These are phyloP conservation scores for Alternaria gaisen DNA, from an alignment of 2,329 filamentous ascomycete species.

Conservation along the genomic window DNA sequence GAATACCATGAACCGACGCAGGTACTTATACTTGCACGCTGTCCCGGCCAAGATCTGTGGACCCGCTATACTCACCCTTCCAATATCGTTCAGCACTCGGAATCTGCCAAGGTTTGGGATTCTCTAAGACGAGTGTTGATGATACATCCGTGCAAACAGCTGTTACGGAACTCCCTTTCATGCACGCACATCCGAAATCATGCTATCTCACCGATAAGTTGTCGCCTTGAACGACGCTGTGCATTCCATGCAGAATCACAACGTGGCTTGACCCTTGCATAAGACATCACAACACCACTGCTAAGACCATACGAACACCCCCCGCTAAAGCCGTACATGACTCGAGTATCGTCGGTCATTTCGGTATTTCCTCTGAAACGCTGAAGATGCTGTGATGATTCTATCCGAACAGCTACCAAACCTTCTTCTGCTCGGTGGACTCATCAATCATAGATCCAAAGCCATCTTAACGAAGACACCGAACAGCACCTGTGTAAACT, in stretches of 20 bases:
- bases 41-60: not conserved
- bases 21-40: not conserved
- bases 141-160: not conserved
- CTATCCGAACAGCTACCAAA: not conserved
- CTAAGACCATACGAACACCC: not conserved
- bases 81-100: not conserved
- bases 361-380: not conserved
- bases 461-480: not conserved
- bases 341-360: not conserved
- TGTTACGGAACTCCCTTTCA: not conserved
- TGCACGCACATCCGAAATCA: not conserved
- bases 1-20: not conserved
- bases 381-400: not conserved
- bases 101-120: not conserved
- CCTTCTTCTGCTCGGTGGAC: not conserved
- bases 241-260: not conserved
- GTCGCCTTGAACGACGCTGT: not conserved
- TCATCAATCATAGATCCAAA: not conserved
- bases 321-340: not conserved
- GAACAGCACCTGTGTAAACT: not conserved
- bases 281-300: not conserved
- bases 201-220: not conserved
- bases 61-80: not conserved
- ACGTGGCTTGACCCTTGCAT: constrained; percentile 15
- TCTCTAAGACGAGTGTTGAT: not conserved